Base-by-base conservation (phyloP, 179 eudicot genomes). In the Beta lomatogona region DNA sequence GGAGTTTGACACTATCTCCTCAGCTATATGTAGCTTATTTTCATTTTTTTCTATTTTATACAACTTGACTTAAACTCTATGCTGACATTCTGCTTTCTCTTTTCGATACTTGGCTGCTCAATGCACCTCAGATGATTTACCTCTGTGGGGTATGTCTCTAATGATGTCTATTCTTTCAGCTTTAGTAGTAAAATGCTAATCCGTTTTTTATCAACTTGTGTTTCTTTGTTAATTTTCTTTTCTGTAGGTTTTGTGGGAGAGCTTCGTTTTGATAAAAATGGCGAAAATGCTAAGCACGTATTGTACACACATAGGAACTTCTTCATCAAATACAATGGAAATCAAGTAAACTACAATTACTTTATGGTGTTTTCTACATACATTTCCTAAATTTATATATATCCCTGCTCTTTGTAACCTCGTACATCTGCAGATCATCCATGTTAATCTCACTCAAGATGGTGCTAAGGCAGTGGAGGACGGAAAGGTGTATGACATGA, bases 361-460 rank as follows among this genome's bases (percentile, higher is more conserved):
- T 22, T 28, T 1, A 9, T 54, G 52, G 31, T 76, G 58, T 41
- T 50, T 73, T 52, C 44, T n/a, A 9, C 4, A 21, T 63, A 21
- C 60, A 28, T 31, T 53, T 76, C 59, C 3, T 48, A 48, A 4
- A 5, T 48, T 75, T 21, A 75, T 53, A 12, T 77, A 16, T 60
- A 41, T 31, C 75, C 19, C 55, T 58, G 4, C 77, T 52, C 31
- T 71, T 52, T 60, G 22, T 16, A 72, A 44, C 61, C 75, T 74
- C 66, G 66, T 6, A 5, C 50, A 4, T 71, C 15, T 50, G 88
- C 98, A 95, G 98, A 90, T 95, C 68, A 94, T 94, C 83, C 97
- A 93, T 86, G 98, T 93, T 79, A 93, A 93, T 86, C 93, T 95
- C 83, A 91, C 97, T 73, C 98, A 92, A 84, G 98, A 93, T 79